Base-by-base conservation (phyloP, 2,329 filamentous ascomycete genomes). In the Gaeumannomyces tritici region DNA sequence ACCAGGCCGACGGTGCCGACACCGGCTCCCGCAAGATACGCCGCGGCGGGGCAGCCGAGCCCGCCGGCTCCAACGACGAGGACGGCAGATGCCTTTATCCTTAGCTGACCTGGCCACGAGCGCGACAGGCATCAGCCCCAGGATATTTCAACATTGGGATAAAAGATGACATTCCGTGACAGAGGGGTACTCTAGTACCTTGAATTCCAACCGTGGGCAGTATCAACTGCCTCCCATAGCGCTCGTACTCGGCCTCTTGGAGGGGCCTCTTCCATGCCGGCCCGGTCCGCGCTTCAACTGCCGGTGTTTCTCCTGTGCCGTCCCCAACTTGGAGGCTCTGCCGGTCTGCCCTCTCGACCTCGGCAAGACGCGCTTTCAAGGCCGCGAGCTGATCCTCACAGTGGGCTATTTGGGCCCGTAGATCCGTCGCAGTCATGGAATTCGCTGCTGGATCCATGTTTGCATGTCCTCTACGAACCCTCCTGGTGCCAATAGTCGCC, bases 181-280 rank as follows among this genome's bases (percentile, higher is more conserved):
- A 26, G 56, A 2, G 29, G 27, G 26, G 61, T 24, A 63, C 62
- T 63, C 28, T 60, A 24, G 65, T 59, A 89, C 89, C 91, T 73
- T 86, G 79, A 1, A 96, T 78, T 0, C 93, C 92, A 64, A 97
- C 80, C 63, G 89, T 84, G 0, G 91, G 89, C 64, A 97, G 85
- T 66, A 98, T 93, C 78, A 98, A 87, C 75, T 97, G 93, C 54
- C 93, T 82, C 9, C 91, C 92, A 76, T 98, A 98, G 65, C 93
- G 83, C 66, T 85, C 85, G 73, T 96, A 96, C 69, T 97, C 92
- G 6, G 89, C 83, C 21, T 80, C 76, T 4, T 76, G 74, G 2
- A 96, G 78, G 0, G 90, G 90, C 88, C 90, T 93, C 66, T 77
- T 83, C 75, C 76, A 78, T 15, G 13, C 33, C 13, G 33, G 33